phyloP scores from a whole-genome alignment of 768 basidiomycete species.

The Leccinum longicurvipes region DNA sequence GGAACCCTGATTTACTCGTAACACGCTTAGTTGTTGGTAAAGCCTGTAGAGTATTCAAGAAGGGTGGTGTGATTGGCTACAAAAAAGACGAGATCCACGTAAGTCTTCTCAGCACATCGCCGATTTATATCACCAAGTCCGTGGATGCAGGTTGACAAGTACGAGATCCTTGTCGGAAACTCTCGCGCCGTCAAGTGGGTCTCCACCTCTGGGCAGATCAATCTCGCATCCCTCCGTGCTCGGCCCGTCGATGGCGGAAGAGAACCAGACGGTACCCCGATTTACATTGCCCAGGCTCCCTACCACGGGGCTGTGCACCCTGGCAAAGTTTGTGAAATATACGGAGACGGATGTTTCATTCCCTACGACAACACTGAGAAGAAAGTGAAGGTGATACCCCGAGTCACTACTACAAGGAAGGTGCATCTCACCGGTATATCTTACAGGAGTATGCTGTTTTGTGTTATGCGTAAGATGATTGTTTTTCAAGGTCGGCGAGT shows the following conservation, averaged over 20 bases:
- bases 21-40: conserved; percentile 57
- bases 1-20: not conserved
- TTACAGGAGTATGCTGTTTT: conserved; percentile 43
- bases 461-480: conserved; percentile 31
- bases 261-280: conserved; percentile 56
- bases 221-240: conserved; percentile 41
- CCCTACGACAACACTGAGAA: conserved; percentile 52
- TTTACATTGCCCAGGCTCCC: conserved; percentile 60
- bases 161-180: conserved; percentile 71
- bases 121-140: not conserved
- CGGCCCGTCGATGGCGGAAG: conserved; percentile 65
- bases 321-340: conserved; percentile 58
- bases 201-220: conserved; percentile 41
- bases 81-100: conserved; percentile 58
- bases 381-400: conserved; percentile 40
- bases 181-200: conserved; percentile 58
- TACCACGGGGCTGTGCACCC: conserved; percentile 52
- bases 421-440: not conserved
- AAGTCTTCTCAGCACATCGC: conserved; percentile 11
- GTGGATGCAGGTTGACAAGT: conserved; percentile 49
- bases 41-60: conserved; percentile 52
- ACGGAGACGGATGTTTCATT: conserved; percentile 55
- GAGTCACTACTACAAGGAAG: not conserved
- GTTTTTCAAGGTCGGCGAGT: not conserved
- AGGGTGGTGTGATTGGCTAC: conserved; percentile 65